These are phyloP conservation scores for Cunninghamia lanceolata DNA, from an alignment of 75 land plant genomes.

Conservation along the genomic window DNA sequence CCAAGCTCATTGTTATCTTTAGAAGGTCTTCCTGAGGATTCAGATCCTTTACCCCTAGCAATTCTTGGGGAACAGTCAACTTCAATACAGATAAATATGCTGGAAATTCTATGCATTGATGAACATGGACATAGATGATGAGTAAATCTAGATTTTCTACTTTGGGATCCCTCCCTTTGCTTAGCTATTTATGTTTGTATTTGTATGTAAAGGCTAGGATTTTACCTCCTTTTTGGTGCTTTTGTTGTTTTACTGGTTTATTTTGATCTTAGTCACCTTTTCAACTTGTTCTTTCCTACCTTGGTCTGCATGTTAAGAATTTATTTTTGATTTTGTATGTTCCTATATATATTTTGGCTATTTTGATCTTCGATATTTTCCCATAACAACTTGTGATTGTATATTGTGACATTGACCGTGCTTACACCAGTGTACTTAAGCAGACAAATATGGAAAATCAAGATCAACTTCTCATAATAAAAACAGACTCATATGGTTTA, in stretches of 20 bases:
- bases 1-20: constrained; percentile 24
- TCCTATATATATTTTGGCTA: neutral
- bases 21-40: constrained; percentile 30
- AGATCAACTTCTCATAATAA: too few relatives aligned
- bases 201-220: neutral
- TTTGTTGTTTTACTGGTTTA: neutral
- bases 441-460: neutral
- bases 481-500: too few relatives aligned
- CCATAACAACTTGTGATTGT: neutral
- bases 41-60: constrained; percentile 71
- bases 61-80: constrained; percentile 60
- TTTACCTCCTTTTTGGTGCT: neutral
- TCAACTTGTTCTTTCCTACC: neutral
- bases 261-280: neutral
- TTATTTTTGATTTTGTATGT: too few relatives aligned
- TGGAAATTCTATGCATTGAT: neutral
- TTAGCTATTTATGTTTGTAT: neutral
- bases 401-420: neutral
- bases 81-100: constrained; percentile 69
- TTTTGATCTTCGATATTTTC: neutral
- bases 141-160: neutral
- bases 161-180: neutral
- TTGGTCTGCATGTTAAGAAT: neutral
- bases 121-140: neutral
- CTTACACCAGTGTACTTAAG: neutral